Base-by-base conservation (phyloP, 345 rosid species). In the Salix purpurea region DNA sequence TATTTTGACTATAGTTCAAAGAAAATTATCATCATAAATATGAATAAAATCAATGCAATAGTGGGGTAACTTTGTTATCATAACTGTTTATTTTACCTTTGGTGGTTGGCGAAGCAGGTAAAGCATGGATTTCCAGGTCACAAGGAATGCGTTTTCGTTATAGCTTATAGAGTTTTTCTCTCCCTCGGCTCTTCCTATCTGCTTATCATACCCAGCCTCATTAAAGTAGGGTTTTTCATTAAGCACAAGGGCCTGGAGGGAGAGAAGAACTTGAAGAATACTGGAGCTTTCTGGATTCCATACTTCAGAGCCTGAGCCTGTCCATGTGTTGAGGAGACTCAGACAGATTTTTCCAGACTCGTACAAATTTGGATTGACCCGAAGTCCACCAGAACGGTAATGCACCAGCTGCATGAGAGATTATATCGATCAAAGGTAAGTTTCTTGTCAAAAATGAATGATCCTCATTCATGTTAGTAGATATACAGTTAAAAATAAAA, bases 181-280 rank as follows among this genome's bases (percentile, higher is more conserved):
- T 77, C 98, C 99, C 74, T 96, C 98, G 0, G 85, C 85, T 85
- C 86, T 84, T 46, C 99, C 99, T 28, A 91, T 58, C 77, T 92
- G 99, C 78, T 83, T 86, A 77, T 96, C 97, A 23, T 88, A 93
- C 46, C 99, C 98, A 62, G 99, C 98, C 84, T 96, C 98, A 16
- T 96, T 96, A 84, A 93, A 96, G 81, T 96, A 96, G 23, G 99
- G 99, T 77, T 91, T 91, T 74, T 92, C 97, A 73, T 96, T 96
- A n/a, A 96, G 93, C 85, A 96, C 99, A 19, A 96, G 97, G 62
- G 97, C 96, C 79, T 96, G 99, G 69, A 96, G 90, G 73, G 99
- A 96, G 34, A 96, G 87, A 80, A 96, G 99, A 75, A 96, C 87
- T 86, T 96, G 99, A 73, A 96, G 97, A 75, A 96, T 83, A 2